Conservation (phyloP, 2,329 filamentous ascomycete species). For the Aspergillus sergii region DNA sequence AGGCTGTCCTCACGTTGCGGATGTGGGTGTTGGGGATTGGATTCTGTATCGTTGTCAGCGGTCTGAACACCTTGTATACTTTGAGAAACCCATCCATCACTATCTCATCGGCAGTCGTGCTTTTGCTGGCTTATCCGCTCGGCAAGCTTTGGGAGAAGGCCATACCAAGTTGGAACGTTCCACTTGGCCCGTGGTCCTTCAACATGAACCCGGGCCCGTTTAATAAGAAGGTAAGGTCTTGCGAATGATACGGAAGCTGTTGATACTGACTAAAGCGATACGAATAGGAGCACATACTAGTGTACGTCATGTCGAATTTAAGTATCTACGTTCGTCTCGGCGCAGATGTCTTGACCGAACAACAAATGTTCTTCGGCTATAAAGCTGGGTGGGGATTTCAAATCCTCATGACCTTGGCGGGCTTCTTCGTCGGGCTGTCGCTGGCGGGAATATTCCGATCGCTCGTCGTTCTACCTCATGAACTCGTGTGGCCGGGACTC, state of each 20-base stretch:
- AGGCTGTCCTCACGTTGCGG: conserved; percentile 25
- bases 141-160: conserved; percentile 29
- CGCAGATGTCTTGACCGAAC: conserved; percentile 30
- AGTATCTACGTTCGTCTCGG: conserved; percentile 31
- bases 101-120: conserved; percentile 23
- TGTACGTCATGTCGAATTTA: conserved; percentile 34
- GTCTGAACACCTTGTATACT: conserved; percentile 21
- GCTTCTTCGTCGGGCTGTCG: conserved; percentile 64
- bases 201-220: conserved; percentile 35
- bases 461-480: conserved; percentile 55
- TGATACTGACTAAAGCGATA: neutral
- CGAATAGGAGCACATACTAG: conserved; percentile 26
- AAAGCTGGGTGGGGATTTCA: conserved; percentile 30
- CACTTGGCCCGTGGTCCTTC: conserved; percentile 17
- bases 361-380: conserved; percentile 31
- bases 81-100: conserved; percentile 29
- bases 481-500: conserved; percentile 63
- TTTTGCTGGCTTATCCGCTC: conserved; percentile 25
- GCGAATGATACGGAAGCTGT: neutral
- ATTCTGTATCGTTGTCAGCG: conserved; percentile 19
- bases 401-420: conserved; percentile 61
- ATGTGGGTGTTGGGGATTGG: conserved; percentile 22
- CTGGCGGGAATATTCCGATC: conserved; percentile 63
- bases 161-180: conserved; percentile 24
- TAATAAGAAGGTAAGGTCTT: conserved; percentile 28